phyloP scores from a whole-genome alignment of 495 filamentous ascomycete genomes.

The Penicillium roqueforti region DNA sequence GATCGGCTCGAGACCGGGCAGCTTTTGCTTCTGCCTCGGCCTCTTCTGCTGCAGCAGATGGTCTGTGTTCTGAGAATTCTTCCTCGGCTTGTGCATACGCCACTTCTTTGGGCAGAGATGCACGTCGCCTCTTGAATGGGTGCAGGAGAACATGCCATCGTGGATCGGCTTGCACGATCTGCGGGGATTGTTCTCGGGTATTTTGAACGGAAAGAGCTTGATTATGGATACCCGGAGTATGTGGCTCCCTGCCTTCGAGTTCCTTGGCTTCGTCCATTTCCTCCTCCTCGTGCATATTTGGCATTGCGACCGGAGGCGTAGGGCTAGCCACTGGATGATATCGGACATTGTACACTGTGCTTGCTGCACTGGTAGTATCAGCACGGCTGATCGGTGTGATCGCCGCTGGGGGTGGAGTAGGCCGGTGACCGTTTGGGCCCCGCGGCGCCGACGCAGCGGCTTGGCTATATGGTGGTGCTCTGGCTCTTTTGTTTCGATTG shows the following conservation, averaged over 20 bases:
- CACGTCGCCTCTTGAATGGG: conserved; percentile 50
- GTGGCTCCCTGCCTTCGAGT: conserved; percentile 17
- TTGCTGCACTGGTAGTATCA: conserved; percentile 72
- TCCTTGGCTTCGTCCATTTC: conserved; percentile 34
- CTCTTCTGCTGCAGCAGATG: conserved; percentile 24
- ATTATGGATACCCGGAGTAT: conserved; percentile 8
- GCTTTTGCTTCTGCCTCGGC: conserved; percentile 12
- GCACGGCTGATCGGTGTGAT: conserved; percentile 70
- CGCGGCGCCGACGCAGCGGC: conserved; percentile 17
- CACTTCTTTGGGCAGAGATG: conserved; percentile 52
- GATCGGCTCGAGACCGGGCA: conserved; percentile 18
- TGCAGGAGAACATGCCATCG: conserved; percentile 51
- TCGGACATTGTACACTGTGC: conserved; percentile 79
- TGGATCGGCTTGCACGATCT: conserved; percentile 31
- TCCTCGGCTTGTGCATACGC: conserved; percentile 46
- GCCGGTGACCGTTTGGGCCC: conserved; percentile 38
- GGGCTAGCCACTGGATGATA: conserved; percentile 73
- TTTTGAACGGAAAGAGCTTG: conserved; percentile 15
- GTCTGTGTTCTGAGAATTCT: conserved; percentile 21
- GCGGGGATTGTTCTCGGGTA: conserved; percentile 30
- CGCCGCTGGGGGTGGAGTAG: conserved; percentile 59
- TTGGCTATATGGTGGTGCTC: conserved; percentile 13
- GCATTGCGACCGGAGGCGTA: conserved; percentile 49
- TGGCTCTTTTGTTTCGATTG: conserved; percentile 24
- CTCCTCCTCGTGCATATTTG: conserved; percentile 37